Percentiles rank a stretch among this genome's conserved stretches.
Conservation (phyloP, 202 grass and related monocot species). For the Eragrostis tef region DNA sequence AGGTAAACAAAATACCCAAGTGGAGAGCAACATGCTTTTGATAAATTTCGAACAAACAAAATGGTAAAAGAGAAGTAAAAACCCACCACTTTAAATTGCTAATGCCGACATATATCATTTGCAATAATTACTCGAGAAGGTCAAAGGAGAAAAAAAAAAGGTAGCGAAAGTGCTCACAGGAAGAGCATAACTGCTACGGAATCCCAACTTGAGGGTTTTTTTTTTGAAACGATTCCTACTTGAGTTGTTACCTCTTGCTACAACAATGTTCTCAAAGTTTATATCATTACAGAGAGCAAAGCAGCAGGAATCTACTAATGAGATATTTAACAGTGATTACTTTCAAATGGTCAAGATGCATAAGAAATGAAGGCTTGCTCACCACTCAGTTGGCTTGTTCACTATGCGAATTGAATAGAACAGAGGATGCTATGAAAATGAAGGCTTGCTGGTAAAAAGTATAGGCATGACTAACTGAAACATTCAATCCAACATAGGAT, state of each 20-base stretch:
- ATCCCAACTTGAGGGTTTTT: no score
- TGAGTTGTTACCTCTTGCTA: no score
- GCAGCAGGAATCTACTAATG: background rate
- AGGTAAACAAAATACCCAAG: slow-evolving; percentile 1
- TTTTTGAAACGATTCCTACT: no score
- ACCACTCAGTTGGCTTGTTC: slow-evolving; percentile 47
- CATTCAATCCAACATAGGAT: background rate
- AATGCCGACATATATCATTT: background rate
- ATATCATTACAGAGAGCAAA: background rate
- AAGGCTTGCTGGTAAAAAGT: background rate
- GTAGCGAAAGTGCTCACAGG: background rate
- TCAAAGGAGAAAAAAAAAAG: background rate
- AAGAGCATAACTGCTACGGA: background rate
- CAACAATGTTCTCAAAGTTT: no score
- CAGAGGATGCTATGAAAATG: no score
- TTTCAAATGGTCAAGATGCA: no score
- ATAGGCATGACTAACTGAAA: background rate
- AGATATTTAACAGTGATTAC: background rate
- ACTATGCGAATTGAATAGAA: no score
- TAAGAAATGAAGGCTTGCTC: no score
- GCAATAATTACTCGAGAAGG: background rate
- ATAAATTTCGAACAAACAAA: background rate
- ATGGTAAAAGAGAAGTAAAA: background rate
- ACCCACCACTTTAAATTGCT: no score
- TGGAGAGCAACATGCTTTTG: slow-evolving; percentile 22